Conservation (phyloP, 805 yeast species). For the Wickerhamomyces bovis region DNA sequence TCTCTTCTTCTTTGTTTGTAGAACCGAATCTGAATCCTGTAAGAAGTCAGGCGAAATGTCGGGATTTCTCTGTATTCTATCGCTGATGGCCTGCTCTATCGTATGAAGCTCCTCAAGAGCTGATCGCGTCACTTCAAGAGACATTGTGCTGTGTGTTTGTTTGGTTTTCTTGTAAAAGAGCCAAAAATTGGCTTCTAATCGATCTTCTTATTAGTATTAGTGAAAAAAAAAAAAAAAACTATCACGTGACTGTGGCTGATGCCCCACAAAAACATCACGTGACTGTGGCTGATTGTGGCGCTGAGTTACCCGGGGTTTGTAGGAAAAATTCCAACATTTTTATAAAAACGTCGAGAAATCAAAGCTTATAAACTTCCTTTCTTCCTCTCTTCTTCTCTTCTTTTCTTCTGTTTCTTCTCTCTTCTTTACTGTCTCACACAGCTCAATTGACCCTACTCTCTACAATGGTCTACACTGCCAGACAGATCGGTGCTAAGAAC, state of each 20-base stretch:
- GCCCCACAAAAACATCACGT: background rate
- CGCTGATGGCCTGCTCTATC: slow-evolving; percentile 60
- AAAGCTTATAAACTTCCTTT: background rate
- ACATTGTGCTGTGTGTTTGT: slow-evolving; percentile 8
- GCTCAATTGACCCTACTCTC: slow-evolving; percentile 3
- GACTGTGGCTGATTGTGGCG: background rate
- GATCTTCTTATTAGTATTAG: too few relatives aligned
- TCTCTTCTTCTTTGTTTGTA: slow-evolving; percentile 30
- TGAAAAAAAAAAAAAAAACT: too few relatives aligned
- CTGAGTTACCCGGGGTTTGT: background rate
- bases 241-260: background rate
- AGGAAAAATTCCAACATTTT: background rate
- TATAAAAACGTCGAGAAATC: background rate
- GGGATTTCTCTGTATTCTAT: slow-evolving; percentile 59
- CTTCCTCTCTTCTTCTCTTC: background rate
- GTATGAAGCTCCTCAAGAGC: slow-evolving; percentile 61
- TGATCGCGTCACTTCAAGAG: slow-evolving; percentile 34
- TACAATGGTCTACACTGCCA: slow-evolving; percentile 74
- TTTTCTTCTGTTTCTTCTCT: background rate
- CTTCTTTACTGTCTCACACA: background rate
- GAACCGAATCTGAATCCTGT: slow-evolving; percentile 15
- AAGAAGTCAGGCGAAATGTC: slow-evolving; percentile 35
- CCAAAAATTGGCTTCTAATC: too few relatives aligned
- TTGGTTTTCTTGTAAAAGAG: too few relatives aligned
- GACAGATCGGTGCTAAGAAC: slow-evolving; percentile 94